Percentiles rank a stretch among this genome's conserved stretches.
Evolutionary conservation across 1,284 basidiomycete species (phyloP).

Genomic region (Cutaneotrichosporon mucoides): DNA sequence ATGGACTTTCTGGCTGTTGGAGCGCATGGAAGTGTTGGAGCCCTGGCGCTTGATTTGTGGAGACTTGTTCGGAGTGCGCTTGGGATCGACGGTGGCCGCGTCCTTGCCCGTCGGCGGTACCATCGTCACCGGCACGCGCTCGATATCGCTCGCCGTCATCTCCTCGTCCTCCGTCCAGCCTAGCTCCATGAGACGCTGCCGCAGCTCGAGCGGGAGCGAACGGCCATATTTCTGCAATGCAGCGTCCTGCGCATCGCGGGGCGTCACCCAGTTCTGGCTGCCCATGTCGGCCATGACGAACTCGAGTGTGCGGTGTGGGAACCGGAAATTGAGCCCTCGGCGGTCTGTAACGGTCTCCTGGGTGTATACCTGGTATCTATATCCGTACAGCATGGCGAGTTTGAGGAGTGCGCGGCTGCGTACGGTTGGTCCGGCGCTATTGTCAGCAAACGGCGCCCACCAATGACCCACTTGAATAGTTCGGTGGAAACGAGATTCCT

Average conservation of each 20-base stretch:
- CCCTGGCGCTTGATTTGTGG: not conserved
- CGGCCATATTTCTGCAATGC: slow-evolving; percentile 38
- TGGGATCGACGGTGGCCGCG: not conserved
- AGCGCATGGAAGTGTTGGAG: slow-evolving; percentile 5
- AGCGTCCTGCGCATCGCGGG: slow-evolving; percentile 39
- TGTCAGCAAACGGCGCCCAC: no score
- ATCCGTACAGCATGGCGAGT: slow-evolving; percentile 31
- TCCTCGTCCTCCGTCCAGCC: slow-evolving; percentile 42
- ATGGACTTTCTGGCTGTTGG: slow-evolving; percentile 1
- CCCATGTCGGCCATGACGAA: slow-evolving; percentile 43
- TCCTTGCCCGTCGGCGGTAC: slow-evolving; percentile 8
- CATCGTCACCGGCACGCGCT: slow-evolving; percentile 35
- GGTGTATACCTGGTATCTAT: slow-evolving; percentile 36
- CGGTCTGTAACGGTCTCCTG: slow-evolving; percentile 32
- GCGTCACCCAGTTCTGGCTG: slow-evolving; percentile 30
- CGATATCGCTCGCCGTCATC: slow-evolving; percentile 24
- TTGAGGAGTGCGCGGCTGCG: slow-evolving; percentile 27
- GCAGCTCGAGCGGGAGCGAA: slow-evolving; percentile 36
- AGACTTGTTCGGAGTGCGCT: not conserved
- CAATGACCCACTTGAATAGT: slow-evolving; percentile 8
- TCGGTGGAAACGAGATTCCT: slow-evolving; percentile 24
- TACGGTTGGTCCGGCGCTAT: slow-evolving; percentile 1
- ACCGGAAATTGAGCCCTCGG: slow-evolving; percentile 37
- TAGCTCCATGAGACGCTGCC: slow-evolving; percentile 41
- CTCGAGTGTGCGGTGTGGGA: slow-evolving; percentile 29